Percentiles rank a stretch among this genome's conserved stretches.
These are phyloP conservation scores for Pilatotrama ljubarskyi DNA, from an alignment of 768 basidiomycete species.

Conservation along the genomic window DNA sequence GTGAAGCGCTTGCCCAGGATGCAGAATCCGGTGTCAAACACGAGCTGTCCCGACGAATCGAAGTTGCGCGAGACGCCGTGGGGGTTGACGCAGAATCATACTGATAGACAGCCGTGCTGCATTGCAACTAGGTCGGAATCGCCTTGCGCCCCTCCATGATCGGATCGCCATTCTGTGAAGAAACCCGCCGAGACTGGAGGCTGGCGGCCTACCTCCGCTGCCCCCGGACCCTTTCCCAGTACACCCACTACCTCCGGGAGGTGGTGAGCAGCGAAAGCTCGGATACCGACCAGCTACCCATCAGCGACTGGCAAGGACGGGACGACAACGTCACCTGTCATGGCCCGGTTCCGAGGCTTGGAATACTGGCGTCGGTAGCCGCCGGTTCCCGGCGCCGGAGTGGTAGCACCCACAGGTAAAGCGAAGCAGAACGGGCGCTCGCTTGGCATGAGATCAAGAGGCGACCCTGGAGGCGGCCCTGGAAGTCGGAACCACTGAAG, in stretches of 20 bases:
- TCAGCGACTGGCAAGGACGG: neutral
- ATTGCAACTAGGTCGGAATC: slow-evolving; percentile 2
- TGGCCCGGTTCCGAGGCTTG: too few species aligned
- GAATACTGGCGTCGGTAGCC: too few species aligned
- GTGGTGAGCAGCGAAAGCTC: neutral
- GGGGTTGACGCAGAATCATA: slow-evolving; percentile 1
- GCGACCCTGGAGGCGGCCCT: too few species aligned
- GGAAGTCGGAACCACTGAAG: too few species aligned
- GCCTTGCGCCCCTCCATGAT: neutral
- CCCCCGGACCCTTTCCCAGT: slow-evolving; percentile 6
- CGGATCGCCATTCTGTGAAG: neutral
- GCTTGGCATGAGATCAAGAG: too few species aligned
- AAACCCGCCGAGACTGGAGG: neutral
- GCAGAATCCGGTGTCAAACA: neutral
- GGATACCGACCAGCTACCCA: neutral
- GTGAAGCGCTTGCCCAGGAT: neutral
- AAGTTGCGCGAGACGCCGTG: slow-evolving; percentile 7
- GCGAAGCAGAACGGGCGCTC: too few species aligned
- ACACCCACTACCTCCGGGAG: neutral
- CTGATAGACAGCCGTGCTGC: neutral
- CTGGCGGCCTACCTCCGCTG: neutral
- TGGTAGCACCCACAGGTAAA: too few species aligned
- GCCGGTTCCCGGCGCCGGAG: too few species aligned
- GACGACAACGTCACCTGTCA: too few species aligned
- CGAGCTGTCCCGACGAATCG: neutral